phyloP scores from a whole-genome alignment of 1,284 basidiomycete genomes.

The Porodaedalea pini region DNA sequence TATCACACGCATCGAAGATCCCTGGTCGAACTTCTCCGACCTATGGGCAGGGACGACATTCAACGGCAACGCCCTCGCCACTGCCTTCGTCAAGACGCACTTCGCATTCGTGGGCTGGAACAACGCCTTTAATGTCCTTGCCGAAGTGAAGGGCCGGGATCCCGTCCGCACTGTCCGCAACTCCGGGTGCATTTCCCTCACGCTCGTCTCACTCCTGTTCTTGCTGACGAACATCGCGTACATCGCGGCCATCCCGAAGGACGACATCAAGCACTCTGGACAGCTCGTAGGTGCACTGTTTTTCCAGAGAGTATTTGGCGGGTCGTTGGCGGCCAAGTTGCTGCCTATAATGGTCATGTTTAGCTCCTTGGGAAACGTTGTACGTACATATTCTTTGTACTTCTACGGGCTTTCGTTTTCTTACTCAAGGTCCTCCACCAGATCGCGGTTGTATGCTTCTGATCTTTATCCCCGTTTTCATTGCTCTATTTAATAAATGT shows the following conservation, averaged over 20 bases:
- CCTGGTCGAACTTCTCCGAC: constrained; percentile 46
- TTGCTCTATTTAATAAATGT: not conserved
- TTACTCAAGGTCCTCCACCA: not conserved
- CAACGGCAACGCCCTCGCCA: constrained; percentile 42
- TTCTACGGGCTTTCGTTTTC: not conserved
- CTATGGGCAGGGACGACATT: constrained; percentile 42
- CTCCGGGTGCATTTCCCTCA: constrained; percentile 42
- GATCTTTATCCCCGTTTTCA: not conserved
- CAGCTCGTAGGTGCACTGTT: constrained; percentile 48
- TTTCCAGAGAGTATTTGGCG: constrained; percentile 50
- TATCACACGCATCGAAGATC: constrained; percentile 41
- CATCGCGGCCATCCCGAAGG: constrained; percentile 39
- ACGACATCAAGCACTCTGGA: constrained; percentile 39
- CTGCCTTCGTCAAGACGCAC: constrained; percentile 43
- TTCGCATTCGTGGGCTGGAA: constrained; percentile 44
- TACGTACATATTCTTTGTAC: constrained; percentile 24
- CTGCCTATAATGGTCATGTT: constrained; percentile 41
- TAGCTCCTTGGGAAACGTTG: constrained; percentile 40
- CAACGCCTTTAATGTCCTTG: constrained; percentile 44
- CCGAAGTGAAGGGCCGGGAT: constrained; percentile 38
- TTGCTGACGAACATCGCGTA: constrained; percentile 46
- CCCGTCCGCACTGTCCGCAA: constrained; percentile 42
- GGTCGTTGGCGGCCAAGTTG: constrained; percentile 34
- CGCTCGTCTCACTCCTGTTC: constrained; percentile 41
- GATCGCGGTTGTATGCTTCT: constrained; percentile 30